Conservation (phyloP, 2,329 filamentous ascomycete species). For the Cladorrhinum sp. region DNA sequence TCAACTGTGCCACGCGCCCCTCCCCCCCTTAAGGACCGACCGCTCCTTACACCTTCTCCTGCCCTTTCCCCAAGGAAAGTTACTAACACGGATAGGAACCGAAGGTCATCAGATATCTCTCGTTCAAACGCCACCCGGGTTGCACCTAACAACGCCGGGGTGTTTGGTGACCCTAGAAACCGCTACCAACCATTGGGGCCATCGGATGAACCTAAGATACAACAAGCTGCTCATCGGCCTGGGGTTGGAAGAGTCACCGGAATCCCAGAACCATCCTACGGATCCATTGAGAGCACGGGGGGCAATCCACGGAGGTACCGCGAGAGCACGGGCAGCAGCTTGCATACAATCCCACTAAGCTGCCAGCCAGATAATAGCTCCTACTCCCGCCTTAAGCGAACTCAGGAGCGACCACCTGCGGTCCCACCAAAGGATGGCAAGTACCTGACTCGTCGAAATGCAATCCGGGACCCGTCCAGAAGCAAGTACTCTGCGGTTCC, state of each 20-base stretch:
- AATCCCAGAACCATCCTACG: neutral
- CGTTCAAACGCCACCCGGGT: neutral
- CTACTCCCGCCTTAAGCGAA: neutral
- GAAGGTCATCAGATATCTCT: neutral
- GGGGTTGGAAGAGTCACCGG: no score
- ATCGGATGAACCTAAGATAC: no score
- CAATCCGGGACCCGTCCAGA: neutral
- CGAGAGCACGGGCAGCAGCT: neutral
- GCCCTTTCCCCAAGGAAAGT: no score
- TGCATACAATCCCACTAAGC: neutral
- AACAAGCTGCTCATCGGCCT: no score
- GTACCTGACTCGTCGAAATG: neutral
- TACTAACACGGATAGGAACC: no score
- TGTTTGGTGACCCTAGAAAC: neutral
- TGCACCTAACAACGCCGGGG: neutral
- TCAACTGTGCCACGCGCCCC: neutral
- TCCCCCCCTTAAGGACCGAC: conserved; percentile 3
- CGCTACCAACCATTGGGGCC: no score
- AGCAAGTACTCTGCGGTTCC: neutral
- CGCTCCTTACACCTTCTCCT: neutral
- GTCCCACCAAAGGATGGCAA: conserved; percentile 7
- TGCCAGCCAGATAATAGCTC: neutral
- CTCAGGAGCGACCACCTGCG: neutral
- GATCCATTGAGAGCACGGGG: neutral
- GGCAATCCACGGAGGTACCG: neutral